phyloP scores from a whole-genome alignment of 345 rosid genomes.

The Trapa incisa region DNA sequence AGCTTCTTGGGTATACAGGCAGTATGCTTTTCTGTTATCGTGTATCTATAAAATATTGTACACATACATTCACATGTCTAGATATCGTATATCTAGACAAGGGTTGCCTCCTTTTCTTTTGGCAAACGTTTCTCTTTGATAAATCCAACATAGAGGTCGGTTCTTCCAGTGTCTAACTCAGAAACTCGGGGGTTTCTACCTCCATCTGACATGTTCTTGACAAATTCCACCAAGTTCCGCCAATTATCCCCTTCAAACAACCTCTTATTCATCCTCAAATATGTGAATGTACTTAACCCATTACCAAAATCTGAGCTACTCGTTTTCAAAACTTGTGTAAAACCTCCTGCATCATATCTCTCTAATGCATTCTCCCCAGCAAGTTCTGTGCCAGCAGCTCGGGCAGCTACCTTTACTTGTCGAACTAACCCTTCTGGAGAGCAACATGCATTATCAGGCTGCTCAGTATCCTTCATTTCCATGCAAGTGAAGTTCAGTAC shows the following conservation, averaged over 20 bases:
- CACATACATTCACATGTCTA: constrained; percentile 1
- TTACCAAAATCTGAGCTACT: constrained; percentile 65
- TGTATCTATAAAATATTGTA: constrained; percentile 1
- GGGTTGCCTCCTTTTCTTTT: constrained; percentile 34
- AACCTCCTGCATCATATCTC: constrained; percentile 67
- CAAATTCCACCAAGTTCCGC: constrained; percentile 69
- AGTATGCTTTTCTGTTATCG: constrained; percentile 2
- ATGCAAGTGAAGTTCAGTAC: constrained; percentile 90
- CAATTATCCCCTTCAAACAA: constrained; percentile 78
- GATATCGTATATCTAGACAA: no score
- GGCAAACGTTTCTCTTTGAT: constrained; percentile 27
- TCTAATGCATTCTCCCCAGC: constrained; percentile 94
- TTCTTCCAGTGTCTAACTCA: constrained; percentile 38
- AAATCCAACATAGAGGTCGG: constrained; percentile 54
- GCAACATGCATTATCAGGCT: constrained; percentile 60
- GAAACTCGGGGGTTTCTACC: constrained; percentile 40
- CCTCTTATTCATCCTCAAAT: constrained; percentile 72
- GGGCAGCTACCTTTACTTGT: constrained; percentile 79
- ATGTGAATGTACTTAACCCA: constrained; percentile 77
- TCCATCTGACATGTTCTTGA: constrained; percentile 64
- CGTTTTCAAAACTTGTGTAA: constrained; percentile 58
- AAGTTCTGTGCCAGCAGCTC: constrained; percentile 44
- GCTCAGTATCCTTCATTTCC: constrained; percentile 84
- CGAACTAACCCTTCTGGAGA: constrained; percentile 82
- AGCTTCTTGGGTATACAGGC: constrained; percentile 4